Base-by-base conservation (phyloP, 306 rosid genomes). In the Geum urbanum region DNA sequence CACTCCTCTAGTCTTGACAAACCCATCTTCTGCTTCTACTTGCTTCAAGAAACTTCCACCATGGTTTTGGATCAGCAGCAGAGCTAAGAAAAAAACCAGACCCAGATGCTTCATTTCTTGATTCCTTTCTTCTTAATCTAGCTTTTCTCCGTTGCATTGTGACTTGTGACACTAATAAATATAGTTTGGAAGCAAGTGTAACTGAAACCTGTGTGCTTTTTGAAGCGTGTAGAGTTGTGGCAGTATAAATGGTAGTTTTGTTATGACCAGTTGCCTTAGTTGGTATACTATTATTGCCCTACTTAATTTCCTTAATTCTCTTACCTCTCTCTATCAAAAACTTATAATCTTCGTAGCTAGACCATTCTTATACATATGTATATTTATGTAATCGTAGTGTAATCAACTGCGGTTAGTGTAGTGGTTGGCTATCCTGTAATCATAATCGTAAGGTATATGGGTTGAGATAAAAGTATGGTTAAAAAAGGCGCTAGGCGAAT, bases 1-100 rank as follows among this genome's bases (percentile, higher is more conserved):
- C 9, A 84, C 79, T 48, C 99, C 99, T 70, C 73, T 89, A 64
- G 85, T 74, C 70, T 56, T 86, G 73, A 95, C 92, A 72, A 89
- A 95, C 68, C 83, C 97, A 58, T 49, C 92, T 18, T 80, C 88
- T 69, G 85, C 87, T 76, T 65, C 48, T 0, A 72, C 92, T 45
- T 11, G 59, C 18, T 51, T 37, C 14, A 70, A 32, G 14, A 58
- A 16, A 54, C 39, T 32, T 50, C 76, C 72, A 15, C 76, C 72
- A 15, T 53, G 64, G 47, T 72, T 69, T 51, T 67, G 74, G 45
- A 82, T 63, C 15, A 76, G 72, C 41, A 40, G 59, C 3, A 88
- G 51, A 70, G 72, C 65, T 5, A 84, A 16, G 35, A 89, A 50
- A 77, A 89, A 46, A 77, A 78, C 66, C 63, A 84, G 35, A 70